Evolutionary conservation across 2,329 filamentous ascomycete genomes (phyloP), one percentile per base, ranked within the genome.

Genomic region (Harringtonia aguacate): DNA sequence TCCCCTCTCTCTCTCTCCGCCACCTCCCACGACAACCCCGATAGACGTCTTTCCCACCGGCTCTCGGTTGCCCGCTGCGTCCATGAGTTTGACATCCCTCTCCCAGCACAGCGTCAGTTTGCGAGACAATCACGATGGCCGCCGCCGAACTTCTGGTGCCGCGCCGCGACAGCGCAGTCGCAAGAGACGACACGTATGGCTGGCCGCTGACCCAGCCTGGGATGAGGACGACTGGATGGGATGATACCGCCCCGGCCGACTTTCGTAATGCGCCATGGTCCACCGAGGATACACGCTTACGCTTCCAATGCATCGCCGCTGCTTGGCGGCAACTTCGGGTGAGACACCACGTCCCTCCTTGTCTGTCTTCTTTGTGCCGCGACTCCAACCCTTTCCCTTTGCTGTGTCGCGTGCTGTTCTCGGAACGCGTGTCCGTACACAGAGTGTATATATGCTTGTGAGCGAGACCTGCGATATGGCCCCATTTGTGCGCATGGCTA

Each of bases 111-210:
- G 60, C 50, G 53, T 55, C 60, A 69, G 64, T 59, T 64, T 60
- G 55, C 53, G 52, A 52, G 61, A 64, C 61, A 65, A 60, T 60
- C 68, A 72, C 56, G 59, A 77, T 77, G 73, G 72, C 73, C 61
- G 61, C 70, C 59, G 66, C 65, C 63, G 63, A 65, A 53, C 63
- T 73, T 62, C 56, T 67, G 60, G 58, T 59, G 50, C 62, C 61
- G 53, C 63, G 58, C 46, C 44, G 34, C 60, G 63, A 58, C 58
- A 59, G 56, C 60, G 66, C 60, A 63, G 61, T 56, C 61, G 61
- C 54, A 64, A 45, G 15, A 46, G 62, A 55, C 58, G 59, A 42
- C 41, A 42, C 48, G 53, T 61, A 56, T 64, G 62, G 60, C 50
- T 65, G 52, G 55, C 53, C 52, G 55, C 55, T 57, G 51, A 58